phyloP scores from a whole-genome alignment of 306 rosid species.

The Trifolium subterraneum region DNA sequence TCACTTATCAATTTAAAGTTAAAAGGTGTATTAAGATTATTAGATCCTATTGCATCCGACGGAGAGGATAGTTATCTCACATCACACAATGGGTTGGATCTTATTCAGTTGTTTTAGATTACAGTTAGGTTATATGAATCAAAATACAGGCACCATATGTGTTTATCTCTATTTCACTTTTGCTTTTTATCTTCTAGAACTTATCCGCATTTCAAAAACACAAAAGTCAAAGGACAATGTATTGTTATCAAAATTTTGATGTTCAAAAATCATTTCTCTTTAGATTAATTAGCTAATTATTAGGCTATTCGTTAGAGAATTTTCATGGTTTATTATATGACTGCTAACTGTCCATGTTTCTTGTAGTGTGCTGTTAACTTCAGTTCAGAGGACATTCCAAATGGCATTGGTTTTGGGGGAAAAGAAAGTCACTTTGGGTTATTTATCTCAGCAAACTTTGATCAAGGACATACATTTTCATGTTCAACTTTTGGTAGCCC shows the following conservation, averaged over 20 bases:
- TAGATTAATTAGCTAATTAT: not conserved
- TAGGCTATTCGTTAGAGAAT: not conserved
- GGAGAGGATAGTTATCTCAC: not conserved
- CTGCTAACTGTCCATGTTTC: not conserved
- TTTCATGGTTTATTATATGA: not conserved
- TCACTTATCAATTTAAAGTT: not conserved
- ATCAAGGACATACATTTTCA: conserved; percentile 77
- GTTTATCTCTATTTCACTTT: not conserved
- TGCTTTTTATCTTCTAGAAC: not conserved
- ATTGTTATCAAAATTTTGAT: not conserved
- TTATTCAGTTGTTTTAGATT: conserved; percentile 1
- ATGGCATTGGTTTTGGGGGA: conserved; percentile 95
- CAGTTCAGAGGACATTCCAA: conserved; percentile 88
- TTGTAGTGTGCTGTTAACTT: conserved; percentile 84
- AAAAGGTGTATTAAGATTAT: not conserved
- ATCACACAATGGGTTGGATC: not conserved
- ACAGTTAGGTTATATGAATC: too few species aligned
- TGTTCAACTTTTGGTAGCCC: conserved; percentile 93
- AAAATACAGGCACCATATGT: too few species aligned
- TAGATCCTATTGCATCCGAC: not conserved
- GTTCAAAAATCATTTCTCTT: not conserved
- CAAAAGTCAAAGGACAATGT: not conserved
- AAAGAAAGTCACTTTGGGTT: conserved; percentile 75
- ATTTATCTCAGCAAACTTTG: conserved; percentile 76
- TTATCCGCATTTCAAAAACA: not conserved